phyloP scores from a whole-genome alignment of 177 flowering plant species.

The Vitis hybrid region DNA sequence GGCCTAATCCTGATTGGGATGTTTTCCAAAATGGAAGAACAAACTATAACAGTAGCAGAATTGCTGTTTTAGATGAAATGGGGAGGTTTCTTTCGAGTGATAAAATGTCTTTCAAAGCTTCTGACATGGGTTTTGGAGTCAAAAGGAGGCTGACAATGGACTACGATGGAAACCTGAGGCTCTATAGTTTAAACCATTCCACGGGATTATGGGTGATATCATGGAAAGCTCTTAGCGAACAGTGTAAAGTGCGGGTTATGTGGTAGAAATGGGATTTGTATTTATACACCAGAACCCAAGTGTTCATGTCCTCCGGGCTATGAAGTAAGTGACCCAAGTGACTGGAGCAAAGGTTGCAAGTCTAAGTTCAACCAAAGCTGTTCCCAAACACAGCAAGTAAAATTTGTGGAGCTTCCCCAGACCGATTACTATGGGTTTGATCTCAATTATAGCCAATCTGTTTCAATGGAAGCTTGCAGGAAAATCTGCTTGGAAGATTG shows the following conservation, averaged over 20 bases:
- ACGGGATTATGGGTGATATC: conserved; percentile 23
- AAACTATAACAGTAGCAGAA: conserved; percentile 22
- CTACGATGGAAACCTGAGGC: conserved; percentile 35
- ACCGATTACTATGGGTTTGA: conserved; percentile 30
- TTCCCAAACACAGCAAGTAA: neutral
- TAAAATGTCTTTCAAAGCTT: conserved; percentile 16
- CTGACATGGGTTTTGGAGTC: conserved; percentile 29
- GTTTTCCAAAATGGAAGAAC: conserved; percentile 13
- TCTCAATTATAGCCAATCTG: neutral
- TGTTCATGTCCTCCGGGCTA: conserved; percentile 27
- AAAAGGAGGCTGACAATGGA: conserved; percentile 35
- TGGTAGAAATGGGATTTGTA: conserved; percentile 35
- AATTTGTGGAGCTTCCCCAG: conserved; percentile 17
- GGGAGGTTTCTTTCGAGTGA: conserved; percentile 27
- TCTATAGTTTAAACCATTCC: conserved; percentile 26
- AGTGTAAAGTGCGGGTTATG: conserved; percentile 33
- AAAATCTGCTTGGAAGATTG: conserved; percentile 16
- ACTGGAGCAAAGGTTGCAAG: conserved; percentile 30
- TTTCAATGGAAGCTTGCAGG: conserved; percentile 15
- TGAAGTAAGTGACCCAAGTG: conserved; percentile 9
- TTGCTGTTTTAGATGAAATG: conserved; percentile 13
- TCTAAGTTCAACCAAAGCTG: conserved; percentile 13
- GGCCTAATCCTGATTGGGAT: conserved; percentile 5
- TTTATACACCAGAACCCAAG: conserved; percentile 10
- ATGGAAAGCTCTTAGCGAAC: conserved; percentile 13